A percentile compares a stretch with the other conserved stretches of the same genome.
Conservation (phyloP, 1,284 basidiomycete species). For the Tilletia horrida region DNA sequence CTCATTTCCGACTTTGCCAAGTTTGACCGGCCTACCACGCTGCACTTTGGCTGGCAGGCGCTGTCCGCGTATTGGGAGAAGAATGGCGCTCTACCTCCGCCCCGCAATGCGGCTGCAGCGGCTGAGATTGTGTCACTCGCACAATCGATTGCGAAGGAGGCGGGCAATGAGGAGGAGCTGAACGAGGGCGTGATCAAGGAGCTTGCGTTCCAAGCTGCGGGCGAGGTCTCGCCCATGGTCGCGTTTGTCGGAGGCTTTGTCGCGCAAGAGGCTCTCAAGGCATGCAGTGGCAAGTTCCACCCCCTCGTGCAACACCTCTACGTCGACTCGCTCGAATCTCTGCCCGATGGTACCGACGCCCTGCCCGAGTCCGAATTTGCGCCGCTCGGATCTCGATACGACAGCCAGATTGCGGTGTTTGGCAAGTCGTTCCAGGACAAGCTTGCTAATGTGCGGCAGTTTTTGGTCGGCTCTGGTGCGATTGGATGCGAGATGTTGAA, state of each 20-base stretch:
- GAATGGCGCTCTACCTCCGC: constrained; percentile 71
- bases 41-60: constrained; percentile 94
- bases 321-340: constrained; percentile 93
- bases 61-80: constrained; percentile 75
- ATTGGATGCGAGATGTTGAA: constrained; percentile 99
- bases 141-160: constrained; percentile 65
- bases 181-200: constrained; percentile 76
- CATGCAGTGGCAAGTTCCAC: constrained; percentile 96
- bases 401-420: constrained; percentile 93
- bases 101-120: constrained; percentile 81
- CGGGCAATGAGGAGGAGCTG: constrained; percentile 66
- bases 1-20: constrained; percentile 98
- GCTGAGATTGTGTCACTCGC: constrained; percentile 69
- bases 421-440: constrained; percentile 89
- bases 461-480: constrained; percentile 95
- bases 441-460: constrained; percentile 84
- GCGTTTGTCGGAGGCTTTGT: constrained; percentile 97
- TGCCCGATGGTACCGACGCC: constrained; percentile 53
- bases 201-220: constrained; percentile 84
- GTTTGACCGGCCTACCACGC: constrained; percentile 83
- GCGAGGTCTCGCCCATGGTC: constrained; percentile 86
- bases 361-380: constrained; percentile 79
- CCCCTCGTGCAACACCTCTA: constrained; percentile 94
- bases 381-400: constrained; percentile 80
- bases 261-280: constrained; percentile 96